These are phyloP conservation scores for Chlamydomonas schloesseri DNA, from an alignment of 139 green algal species.

Conservation along the genomic window DNA sequence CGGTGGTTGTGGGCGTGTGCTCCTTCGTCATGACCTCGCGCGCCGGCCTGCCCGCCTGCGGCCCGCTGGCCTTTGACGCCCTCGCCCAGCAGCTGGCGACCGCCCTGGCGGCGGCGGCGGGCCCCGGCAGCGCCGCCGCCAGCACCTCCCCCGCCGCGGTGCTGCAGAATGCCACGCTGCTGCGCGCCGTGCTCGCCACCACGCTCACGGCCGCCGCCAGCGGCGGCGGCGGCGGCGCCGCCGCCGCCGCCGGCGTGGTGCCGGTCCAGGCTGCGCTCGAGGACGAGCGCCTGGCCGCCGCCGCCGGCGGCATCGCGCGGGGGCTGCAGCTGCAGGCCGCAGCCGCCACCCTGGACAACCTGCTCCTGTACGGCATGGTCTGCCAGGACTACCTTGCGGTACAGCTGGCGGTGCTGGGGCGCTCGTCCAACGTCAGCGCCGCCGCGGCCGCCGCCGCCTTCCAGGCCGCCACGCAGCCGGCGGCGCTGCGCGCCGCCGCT, in stretches of 20 bases:
- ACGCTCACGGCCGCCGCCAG: not conserved
- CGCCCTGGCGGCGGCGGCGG: not conserved
- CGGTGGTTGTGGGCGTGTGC: not conserved
- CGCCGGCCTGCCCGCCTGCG: not conserved
- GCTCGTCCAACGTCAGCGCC: not conserved
- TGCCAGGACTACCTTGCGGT: conserved; percentile 11
- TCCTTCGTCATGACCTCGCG: not conserved
- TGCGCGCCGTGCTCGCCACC: not conserved
- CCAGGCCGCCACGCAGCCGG: not conserved
- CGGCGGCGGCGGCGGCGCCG: not conserved
- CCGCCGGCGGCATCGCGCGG: not conserved
- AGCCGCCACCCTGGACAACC: not conserved
- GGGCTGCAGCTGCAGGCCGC: not conserved
- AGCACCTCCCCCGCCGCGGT: not conserved
- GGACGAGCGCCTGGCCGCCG: not conserved
- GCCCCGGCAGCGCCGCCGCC: not conserved
- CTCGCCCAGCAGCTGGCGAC: not conserved
- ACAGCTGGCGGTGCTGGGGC: not conserved
- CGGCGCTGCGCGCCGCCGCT: not conserved
- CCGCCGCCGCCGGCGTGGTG: not conserved
- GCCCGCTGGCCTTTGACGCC: not conserved
- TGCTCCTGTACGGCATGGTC: not conserved
- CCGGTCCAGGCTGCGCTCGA: not conserved
- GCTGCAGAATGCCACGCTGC: not conserved
- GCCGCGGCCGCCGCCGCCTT: not conserved